These are phyloP conservation scores for Acorus calamus DNA, from an alignment of 106 monocot genomes.

Conservation along the genomic window DNA sequence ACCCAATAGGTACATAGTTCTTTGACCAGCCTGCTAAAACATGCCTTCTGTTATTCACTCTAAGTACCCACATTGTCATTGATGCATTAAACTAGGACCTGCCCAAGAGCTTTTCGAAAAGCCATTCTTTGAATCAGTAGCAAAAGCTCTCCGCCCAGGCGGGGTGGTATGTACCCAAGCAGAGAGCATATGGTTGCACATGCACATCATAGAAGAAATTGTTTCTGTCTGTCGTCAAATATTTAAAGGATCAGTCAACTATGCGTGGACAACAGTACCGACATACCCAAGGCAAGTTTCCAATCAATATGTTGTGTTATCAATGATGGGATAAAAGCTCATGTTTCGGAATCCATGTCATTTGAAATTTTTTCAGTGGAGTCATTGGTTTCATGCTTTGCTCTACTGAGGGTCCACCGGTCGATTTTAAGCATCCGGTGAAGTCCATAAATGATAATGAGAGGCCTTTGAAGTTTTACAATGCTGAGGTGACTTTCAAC, in stretches of 20 bases:
- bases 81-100: slow-evolving; percentile 40
- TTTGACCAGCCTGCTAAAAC: neutral
- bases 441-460: slow-evolving; percentile 52
- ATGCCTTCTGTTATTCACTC: neutral
- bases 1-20: slow-evolving; percentile 28
- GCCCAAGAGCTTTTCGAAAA: slow-evolving; percentile 93
- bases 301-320: neutral
- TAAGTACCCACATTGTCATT: neutral
- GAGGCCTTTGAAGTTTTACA: slow-evolving; percentile 76
- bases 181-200: slow-evolving; percentile 97
- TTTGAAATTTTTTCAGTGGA: slow-evolving; percentile 30
- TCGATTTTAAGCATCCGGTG: slow-evolving; percentile 68
- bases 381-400: slow-evolving; percentile 99
- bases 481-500: slow-evolving; percentile 38
- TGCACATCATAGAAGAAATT: slow-evolving; percentile 91
- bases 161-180: slow-evolving; percentile 93
- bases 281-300: slow-evolving; percentile 75
- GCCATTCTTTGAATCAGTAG: slow-evolving; percentile 85
- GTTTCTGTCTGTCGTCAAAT: slow-evolving; percentile 60
- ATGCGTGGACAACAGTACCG: slow-evolving; percentile 97
- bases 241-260: slow-evolving; percentile 88
- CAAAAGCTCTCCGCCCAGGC: slow-evolving; percentile 69
- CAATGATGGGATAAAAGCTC: neutral
- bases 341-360: no score
- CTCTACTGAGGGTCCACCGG: slow-evolving; percentile 77